Evolutionary conservation across 2,329 filamentous ascomycete genomes (phyloP).

Genomic region (Penicillium sp.): DNA sequence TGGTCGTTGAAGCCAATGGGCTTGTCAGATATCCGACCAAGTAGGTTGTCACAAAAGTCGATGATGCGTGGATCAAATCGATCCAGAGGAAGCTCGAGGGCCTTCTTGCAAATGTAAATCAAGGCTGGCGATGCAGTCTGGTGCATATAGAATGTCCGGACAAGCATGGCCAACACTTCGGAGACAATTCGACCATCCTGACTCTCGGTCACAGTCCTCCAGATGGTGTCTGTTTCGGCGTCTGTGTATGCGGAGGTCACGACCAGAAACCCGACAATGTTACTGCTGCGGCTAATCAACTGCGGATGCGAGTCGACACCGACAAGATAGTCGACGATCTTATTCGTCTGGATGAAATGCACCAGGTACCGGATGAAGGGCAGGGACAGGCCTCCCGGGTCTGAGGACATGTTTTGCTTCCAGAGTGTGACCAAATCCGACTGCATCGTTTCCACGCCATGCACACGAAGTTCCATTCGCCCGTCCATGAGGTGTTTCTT

Average conservation of each 20-base stretch:
- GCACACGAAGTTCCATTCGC: constrained; percentile 85
- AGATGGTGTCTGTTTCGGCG: constrained; percentile 73
- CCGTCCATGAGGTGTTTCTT: constrained; percentile 74
- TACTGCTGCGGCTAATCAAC: constrained; percentile 74
- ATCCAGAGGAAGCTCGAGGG: constrained; percentile 62
- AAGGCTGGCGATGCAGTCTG: constrained; percentile 46
- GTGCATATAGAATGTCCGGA: constrained; percentile 48
- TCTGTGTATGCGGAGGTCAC: constrained; percentile 71
- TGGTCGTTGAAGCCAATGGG: constrained; percentile 28
- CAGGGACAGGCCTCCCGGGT: constrained; percentile 44
- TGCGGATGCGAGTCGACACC: constrained; percentile 90
- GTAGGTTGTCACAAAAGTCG: constrained; percentile 58
- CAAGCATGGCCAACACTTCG: constrained; percentile 69
- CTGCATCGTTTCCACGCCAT: constrained; percentile 73
- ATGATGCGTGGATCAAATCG: constrained; percentile 62
- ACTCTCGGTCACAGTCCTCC: constrained; percentile 75
- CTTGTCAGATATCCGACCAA: constrained; percentile 51
- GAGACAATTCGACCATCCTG: constrained; percentile 83
- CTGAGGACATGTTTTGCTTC: constrained; percentile 53
- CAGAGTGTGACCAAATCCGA: constrained; percentile 66
- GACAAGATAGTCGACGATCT: constrained; percentile 80
- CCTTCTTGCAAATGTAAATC: constrained; percentile 68
- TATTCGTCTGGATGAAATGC: constrained; percentile 64
- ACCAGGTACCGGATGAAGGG: constrained; percentile 66
- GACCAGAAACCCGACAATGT: constrained; percentile 82